Evolutionary conservation across 768 basidiomycete species (phyloP).

Genomic region (Dioszegia crocea): DNA sequence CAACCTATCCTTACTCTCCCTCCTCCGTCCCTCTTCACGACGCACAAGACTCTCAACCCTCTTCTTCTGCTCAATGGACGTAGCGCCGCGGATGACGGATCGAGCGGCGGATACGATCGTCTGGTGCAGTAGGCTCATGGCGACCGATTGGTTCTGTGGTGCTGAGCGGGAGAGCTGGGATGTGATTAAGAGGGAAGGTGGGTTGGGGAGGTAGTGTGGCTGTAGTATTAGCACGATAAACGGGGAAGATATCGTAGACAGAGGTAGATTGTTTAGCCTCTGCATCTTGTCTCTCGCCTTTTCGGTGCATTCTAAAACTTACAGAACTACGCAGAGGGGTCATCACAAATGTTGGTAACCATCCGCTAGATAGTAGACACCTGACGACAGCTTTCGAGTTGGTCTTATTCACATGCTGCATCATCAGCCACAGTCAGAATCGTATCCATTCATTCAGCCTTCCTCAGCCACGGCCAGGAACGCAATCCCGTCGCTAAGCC

Average conservation of each 20-base stretch:
- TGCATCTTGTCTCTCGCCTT: no score
- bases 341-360: constrained; percentile 41
- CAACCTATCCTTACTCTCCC: constrained; percentile 26
- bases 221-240: constrained; percentile 20
- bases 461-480: no score
- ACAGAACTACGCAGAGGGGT: constrained; percentile 30
- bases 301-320: constrained; percentile 14
- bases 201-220: constrained; percentile 38
- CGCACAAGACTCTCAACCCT: constrained; percentile 22
- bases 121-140: constrained; percentile 27
- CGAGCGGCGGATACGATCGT: constrained; percentile 22
- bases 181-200: constrained; percentile 35
- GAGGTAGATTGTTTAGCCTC: no score
- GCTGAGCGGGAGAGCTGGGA: constrained; percentile 36
- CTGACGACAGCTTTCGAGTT: constrained; percentile 45
- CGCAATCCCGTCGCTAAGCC: no score
- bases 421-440: no score
- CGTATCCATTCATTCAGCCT: no score
- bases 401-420: constrained; percentile 49
- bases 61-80: constrained; percentile 31
- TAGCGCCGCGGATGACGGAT: constrained; percentile 31
- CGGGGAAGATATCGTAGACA: not conserved
- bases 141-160: constrained; percentile 26
- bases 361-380: constrained; percentile 17
- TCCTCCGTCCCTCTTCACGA: constrained; percentile 29